A percentile compares a stretch with the other conserved stretches of the same genome.
phyloP scores from a whole-genome alignment of 139 green algal species.

The Coelastrella sp. region DNA sequence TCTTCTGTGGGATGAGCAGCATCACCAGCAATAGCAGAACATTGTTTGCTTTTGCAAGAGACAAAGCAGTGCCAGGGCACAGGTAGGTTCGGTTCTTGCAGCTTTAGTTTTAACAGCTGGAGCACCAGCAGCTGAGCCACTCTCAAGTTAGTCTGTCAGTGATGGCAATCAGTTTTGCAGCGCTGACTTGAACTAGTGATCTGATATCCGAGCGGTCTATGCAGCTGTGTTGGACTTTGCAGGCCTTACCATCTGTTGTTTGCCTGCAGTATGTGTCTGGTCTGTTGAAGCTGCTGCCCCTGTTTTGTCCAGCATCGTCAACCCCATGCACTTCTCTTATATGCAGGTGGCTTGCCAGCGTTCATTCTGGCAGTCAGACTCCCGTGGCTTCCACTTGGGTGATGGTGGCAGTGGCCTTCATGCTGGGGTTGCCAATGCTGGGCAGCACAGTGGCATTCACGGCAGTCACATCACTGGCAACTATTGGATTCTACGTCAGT shows the following conservation, averaged over 20 bases:
- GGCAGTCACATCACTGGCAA: slow-evolving; percentile 35
- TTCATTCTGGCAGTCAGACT: neutral
- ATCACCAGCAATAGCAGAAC: slow-evolving; percentile 2
- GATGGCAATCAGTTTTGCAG: too few relatives aligned
- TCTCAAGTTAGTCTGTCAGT: too few relatives aligned
- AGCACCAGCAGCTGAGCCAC: too few relatives aligned
- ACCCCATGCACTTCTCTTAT: too few relatives aligned
- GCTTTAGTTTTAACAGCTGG: too few relatives aligned
- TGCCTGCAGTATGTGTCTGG: neutral
- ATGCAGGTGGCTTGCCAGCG: neutral
- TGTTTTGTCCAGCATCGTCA: too few relatives aligned
- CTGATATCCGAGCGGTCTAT: too few relatives aligned
- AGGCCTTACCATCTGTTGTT: neutral
- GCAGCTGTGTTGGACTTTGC: too few relatives aligned
- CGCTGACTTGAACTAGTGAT: too few relatives aligned
- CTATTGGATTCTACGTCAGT: slow-evolving; percentile 24
- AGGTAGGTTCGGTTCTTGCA: too few relatives aligned
- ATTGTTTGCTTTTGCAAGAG: neutral
- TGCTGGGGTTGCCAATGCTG: slow-evolving; percentile 61
- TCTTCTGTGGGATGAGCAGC: slow-evolving; percentile 30
- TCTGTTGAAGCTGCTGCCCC: too few relatives aligned
- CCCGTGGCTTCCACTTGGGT: slow-evolving; percentile 28
- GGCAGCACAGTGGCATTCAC: slow-evolving; percentile 49
- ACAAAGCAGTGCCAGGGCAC: slow-evolving; percentile 21
- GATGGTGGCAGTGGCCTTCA: slow-evolving; percentile 56